Base-by-base conservation (phyloP, 2,329 filamentous ascomycete species). In the Exophiala dermatitidis region DNA sequence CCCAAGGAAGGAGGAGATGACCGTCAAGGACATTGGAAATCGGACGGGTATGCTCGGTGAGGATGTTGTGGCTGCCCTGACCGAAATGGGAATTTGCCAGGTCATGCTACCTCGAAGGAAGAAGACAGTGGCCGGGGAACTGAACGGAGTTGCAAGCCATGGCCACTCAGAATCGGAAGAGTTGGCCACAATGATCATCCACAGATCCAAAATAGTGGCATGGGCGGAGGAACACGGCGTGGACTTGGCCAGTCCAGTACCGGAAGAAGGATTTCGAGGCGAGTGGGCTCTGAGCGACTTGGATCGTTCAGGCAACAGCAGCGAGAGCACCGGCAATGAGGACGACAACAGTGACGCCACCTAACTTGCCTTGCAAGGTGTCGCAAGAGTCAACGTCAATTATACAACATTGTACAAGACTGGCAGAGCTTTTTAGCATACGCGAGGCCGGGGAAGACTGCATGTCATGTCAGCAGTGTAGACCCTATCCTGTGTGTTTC, bases 31-130 rank as follows among this genome's bases (percentile, higher is more conserved):
- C 53, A 84, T 91, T 64, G 88, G 87, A 49, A 74, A 80, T 46
- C 82, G 80, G 37, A 95, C 90, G 0, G 95, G 88, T 75, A 95
- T 97, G 68, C 76, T 85, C 52, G 78, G 80, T 0, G 91, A 96
- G 41, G 91, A 97, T 70, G 88, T 91, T 53, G 78, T 95, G 41
- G 75, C 75, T 0, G 83, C 89, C 28, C 72, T 96, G 50, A 82
- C 86, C 56, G 84, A 88, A 53, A 95, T 96, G 88, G 83, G 79
- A 5, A 73, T 93, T 34, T 74, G 85, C 44, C 77, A 80, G 57
- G 26, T 52, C 9, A 31, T 56, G 12, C 66, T 67, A 19, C 72
- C 72, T 53, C 75, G 75, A 62, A 73, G 65, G 10, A 67, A 45
- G 69, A 82, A 69, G 75, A 53, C 50, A 37, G 84, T 64, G 79